phyloP scores from a whole-genome alignment of 2,329 filamentous ascomycete species.

The Lecanosticta acicola region DNA sequence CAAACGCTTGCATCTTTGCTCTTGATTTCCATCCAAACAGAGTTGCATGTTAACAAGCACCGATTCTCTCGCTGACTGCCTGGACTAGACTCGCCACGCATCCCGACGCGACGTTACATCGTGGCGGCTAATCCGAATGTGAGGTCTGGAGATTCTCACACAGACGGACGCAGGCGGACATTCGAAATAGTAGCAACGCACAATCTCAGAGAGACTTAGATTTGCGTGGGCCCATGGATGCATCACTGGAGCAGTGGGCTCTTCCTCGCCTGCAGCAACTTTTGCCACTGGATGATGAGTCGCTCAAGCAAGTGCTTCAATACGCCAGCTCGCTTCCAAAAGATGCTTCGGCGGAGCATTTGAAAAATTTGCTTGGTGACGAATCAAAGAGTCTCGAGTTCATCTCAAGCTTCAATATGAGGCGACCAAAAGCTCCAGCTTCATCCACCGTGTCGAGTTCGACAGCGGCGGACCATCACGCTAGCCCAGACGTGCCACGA shows the following conservation, averaged over 20 bases:
- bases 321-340: constrained; percentile 75
- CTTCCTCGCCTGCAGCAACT: constrained; percentile 69
- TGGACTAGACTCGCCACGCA: too few species aligned
- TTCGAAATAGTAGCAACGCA: too few species aligned
- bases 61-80: too few species aligned
- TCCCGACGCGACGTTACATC: too few species aligned
- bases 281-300: constrained; percentile 77
- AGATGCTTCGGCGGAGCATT: constrained; percentile 71
- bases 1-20: too few species aligned
- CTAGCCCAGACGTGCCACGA: constrained; percentile 20
- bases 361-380: constrained; percentile 83
- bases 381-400: constrained; percentile 69
- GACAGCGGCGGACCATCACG: constrained; percentile 3
- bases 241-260: constrained; percentile 46
- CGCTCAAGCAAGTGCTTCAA: constrained; percentile 75
- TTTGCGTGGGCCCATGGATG: constrained; percentile 10
- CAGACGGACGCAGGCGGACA: too few species aligned
- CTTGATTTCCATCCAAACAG: too few species aligned
- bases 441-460: constrained; percentile 3
- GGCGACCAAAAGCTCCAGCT: constrained; percentile 39
- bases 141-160: too few species aligned
- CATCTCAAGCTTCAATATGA: constrained; percentile 69
- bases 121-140: too few species aligned
- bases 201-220: too few species aligned
- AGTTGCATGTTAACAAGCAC: too few species aligned